Percentiles rank a stretch among this genome's conserved stretches.
Conservation (phyloP, 208 protist genomes). For the Acanthamoeba polyphaga region DNA sequence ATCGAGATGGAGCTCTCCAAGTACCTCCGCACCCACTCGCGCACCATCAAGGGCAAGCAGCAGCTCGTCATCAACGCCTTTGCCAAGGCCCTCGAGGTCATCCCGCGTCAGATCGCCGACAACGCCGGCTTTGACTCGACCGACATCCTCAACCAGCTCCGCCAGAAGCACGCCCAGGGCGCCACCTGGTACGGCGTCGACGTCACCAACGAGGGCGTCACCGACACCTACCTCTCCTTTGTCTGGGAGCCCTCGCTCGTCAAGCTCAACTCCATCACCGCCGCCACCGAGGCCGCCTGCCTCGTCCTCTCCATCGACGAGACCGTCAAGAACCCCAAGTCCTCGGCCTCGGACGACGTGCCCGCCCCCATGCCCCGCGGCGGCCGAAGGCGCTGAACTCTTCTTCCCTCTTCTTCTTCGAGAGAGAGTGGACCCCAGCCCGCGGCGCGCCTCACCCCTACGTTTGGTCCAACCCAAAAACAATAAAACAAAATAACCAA, state of each 20-base stretch:
- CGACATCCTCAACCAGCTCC: conserved; percentile 99
- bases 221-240: conserved; percentile 97
- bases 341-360: conserved; percentile 38
- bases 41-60: conserved; percentile 98
- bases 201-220: conserved; percentile 98
- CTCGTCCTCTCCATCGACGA: conserved; percentile 99
- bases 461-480: no score
- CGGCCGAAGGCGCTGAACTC: conserved; percentile 60
- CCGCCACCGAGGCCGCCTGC: conserved; percentile 99
- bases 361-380: conserved; percentile 43
- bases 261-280: conserved; percentile 98
- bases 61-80: conserved; percentile 99
- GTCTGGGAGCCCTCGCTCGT: conserved; percentile 99
- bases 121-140: conserved; percentile 99
- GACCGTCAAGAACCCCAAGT: conserved; percentile 95
- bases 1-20: conserved; percentile 99
- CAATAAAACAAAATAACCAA: no score
- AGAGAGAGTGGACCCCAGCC: no score
- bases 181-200: conserved; percentile 98
- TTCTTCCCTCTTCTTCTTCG: no score
- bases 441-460: no score
- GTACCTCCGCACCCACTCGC: conserved; percentile 96
- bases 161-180: conserved; percentile 96
- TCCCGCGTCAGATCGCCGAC: conserved; percentile 98
- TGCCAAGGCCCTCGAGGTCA: conserved; percentile 99